A percentile compares a stretch with the other conserved stretches of the same genome.
These are phyloP conservation scores for Gossypium stocksii DNA, from an alignment of 345 rosid species.

Conservation along the genomic window DNA sequence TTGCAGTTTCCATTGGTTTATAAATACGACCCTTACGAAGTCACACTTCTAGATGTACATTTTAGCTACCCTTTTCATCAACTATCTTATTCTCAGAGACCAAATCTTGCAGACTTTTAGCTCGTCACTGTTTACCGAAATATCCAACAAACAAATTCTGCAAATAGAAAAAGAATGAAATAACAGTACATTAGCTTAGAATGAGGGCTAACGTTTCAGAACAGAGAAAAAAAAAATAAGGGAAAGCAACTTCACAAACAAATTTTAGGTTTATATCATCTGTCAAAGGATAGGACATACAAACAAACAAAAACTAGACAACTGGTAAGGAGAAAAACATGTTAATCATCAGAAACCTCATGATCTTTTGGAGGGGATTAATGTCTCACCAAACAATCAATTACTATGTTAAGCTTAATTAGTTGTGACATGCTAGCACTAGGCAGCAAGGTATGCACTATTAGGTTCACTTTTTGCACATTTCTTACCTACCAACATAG, in stretches of 20 bases:
- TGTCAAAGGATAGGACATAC: slow-evolving; percentile 3
- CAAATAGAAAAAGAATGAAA: slow-evolving; percentile 12
- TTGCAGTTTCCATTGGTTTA: slow-evolving; percentile 59
- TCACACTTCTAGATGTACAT: slow-evolving; percentile 18
- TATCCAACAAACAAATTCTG: slow-evolving; percentile 19
- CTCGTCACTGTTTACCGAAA: slow-evolving; percentile 7
- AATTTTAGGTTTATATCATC: slow-evolving; percentile 2
- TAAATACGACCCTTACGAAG: slow-evolving; percentile 10
- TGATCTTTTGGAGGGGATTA: background rate
- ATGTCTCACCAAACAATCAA: background rate
- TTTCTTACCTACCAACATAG: slow-evolving; percentile 6
- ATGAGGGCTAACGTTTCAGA: background rate
- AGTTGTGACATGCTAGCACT: background rate
- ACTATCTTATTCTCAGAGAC: slow-evolving; percentile 14
- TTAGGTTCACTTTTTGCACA: background rate
- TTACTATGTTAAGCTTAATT: background rate
- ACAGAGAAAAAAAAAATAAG: background rate
- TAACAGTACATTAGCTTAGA: slow-evolving; percentile 17
- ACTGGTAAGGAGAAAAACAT: background rate
- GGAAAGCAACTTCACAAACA: background rate
- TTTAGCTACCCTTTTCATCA: slow-evolving; percentile 19
- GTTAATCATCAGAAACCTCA: background rate
- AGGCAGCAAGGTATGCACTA: background rate
- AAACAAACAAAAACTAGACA: slow-evolving; percentile 2
- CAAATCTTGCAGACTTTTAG: background rate